phyloP scores from a whole-genome alignment of 495 filamentous ascomycete species.

The Cercophora scortea region DNA sequence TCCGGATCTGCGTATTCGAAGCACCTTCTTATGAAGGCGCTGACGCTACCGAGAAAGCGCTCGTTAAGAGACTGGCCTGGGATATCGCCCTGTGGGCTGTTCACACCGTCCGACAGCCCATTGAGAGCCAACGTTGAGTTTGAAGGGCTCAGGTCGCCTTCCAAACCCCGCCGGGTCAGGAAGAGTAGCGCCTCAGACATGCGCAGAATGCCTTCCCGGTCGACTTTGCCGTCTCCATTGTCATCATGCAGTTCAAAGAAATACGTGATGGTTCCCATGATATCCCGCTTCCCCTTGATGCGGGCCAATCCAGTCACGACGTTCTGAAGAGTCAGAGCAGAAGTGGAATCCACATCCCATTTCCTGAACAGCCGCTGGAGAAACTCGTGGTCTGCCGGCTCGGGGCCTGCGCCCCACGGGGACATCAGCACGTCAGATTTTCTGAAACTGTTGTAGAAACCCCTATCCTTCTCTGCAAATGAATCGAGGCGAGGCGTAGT shows the following conservation, averaged over 20 bases:
- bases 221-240: constrained; percentile 83
- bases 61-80: constrained; percentile 53
- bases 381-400: constrained; percentile 94
- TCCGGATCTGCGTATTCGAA: constrained; percentile 98
- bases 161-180: constrained; percentile 79
- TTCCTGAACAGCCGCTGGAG: constrained; percentile 79
- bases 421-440: constrained; percentile 44
- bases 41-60: constrained; percentile 81
- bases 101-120: constrained; percentile 22
- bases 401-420: constrained; percentile 66
- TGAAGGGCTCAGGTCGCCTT: constrained; percentile 54
- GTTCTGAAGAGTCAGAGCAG: constrained; percentile 75
- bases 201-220: constrained; percentile 88
- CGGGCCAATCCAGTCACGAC: constrained; percentile 85
- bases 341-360: constrained; percentile 73
- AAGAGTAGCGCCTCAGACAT: constrained; percentile 94
- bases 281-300: constrained; percentile 86
- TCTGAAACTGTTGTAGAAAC: constrained; percentile 43
- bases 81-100: constrained; percentile 20
- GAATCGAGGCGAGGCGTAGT: constrained; percentile 49
- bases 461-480: constrained; percentile 41
- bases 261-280: constrained; percentile 94
- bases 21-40: constrained; percentile 89
- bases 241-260: constrained; percentile 98
- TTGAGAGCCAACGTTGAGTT: constrained; percentile 28